Evolutionary conservation across 1,284 basidiomycete species (phyloP).

Genomic region (Trametes polyzona): DNA sequence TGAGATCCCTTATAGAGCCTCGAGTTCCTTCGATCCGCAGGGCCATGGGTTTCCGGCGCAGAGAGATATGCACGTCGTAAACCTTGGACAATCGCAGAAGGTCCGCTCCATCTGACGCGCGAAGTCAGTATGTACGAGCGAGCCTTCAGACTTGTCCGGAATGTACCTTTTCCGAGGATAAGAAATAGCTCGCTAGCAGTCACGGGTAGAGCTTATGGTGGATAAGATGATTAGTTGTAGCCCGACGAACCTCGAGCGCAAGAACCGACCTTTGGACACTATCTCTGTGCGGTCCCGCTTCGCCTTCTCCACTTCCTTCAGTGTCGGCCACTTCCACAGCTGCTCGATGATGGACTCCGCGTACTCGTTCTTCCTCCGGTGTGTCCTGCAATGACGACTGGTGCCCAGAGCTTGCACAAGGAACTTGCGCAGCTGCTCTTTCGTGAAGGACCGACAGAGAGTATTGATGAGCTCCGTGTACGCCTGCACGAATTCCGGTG

Average conservation of each 20-base stretch:
- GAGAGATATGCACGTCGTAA: constrained; percentile 64
- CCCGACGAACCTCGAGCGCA: neutral
- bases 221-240: neutral
- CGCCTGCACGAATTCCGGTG: constrained; percentile 51
- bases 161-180: constrained; percentile 68
- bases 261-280: constrained; percentile 52
- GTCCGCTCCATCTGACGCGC: constrained; percentile 65
- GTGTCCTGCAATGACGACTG: constrained; percentile 34
- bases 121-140: constrained; percentile 1
- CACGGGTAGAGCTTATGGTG: constrained; percentile 56
- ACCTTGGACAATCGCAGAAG: constrained; percentile 59
- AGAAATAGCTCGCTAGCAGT: constrained; percentile 66
- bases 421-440: constrained; percentile 61
- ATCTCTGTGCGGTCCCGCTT: constrained; percentile 57
- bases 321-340: constrained; percentile 69
- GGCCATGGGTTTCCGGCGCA: constrained; percentile 57
- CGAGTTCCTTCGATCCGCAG: constrained; percentile 62
- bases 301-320: constrained; percentile 53
- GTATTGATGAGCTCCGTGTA: constrained; percentile 54
- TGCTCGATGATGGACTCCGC: constrained; percentile 64
- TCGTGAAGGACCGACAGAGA: constrained; percentile 66
- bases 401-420: constrained; percentile 49
- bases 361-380: constrained; percentile 48
- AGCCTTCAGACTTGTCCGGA: constrained; percentile 10
- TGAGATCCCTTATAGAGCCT: constrained; percentile 48